Conservation (phyloP, 257 asterid species). For the Forsythia viridissima region DNA sequence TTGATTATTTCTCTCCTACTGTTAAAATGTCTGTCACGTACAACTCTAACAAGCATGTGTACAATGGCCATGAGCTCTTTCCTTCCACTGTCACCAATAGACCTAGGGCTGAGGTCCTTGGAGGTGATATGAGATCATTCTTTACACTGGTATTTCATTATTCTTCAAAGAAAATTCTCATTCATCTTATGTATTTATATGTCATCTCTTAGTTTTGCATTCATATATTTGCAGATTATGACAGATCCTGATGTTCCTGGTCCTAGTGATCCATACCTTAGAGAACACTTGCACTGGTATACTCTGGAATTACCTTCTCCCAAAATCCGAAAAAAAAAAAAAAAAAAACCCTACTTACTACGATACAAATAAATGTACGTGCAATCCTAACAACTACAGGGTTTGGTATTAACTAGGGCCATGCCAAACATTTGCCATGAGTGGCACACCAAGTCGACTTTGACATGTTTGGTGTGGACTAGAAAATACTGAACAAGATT, state of each 20-base stretch:
- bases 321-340: background rate
- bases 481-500: background rate
- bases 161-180: background rate
- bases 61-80: slow-evolving; percentile 76
- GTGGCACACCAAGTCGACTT: background rate
- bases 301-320: background rate
- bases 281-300: slow-evolving; percentile 74
- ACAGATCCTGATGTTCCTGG: slow-evolving; percentile 80
- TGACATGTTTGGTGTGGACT: background rate
- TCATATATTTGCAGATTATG: slow-evolving; percentile 45
- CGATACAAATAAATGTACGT: background rate
- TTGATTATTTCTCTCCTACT: slow-evolving; percentile 49
- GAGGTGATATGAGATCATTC: slow-evolving; percentile 78
- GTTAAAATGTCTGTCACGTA: slow-evolving; percentile 67
- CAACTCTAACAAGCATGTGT: slow-evolving; percentile 64
- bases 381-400: background rate
- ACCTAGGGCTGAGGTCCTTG: slow-evolving; percentile 76
- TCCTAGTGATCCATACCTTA: slow-evolving; percentile 75
- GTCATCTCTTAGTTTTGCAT: background rate
- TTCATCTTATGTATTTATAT: background rate
- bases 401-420: too few species aligned
- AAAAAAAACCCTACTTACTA: background rate
- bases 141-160: slow-evolving; percentile 66
- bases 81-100: slow-evolving; percentile 62
- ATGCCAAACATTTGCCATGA: too few species aligned